A percentile compares a stretch with the other conserved stretches of the same genome.
Evolutionary conservation across 768 basidiomycete species (phyloP).

Genomic region (Mycena filopes): DNA sequence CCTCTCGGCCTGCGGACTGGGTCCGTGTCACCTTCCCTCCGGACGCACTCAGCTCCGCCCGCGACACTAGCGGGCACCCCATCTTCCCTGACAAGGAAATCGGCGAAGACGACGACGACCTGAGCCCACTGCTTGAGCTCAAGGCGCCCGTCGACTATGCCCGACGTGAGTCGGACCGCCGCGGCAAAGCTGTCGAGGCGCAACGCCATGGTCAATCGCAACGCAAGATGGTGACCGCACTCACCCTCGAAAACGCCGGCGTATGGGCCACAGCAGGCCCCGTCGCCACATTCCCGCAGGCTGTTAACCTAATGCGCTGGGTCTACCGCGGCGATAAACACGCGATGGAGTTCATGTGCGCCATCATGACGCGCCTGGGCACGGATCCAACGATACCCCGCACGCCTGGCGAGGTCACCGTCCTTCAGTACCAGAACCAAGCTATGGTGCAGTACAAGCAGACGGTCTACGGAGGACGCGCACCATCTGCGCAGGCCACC

Average conservation of each 20-base stretch:
- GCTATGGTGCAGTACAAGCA: neutral
- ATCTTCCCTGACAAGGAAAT: neutral
- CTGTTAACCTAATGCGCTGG: neutral
- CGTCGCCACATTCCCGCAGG: neutral
- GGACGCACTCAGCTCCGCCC: neutral
- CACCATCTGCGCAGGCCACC: no score
- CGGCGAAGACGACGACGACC: neutral
- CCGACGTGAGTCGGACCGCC: neutral
- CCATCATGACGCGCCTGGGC: neutral
- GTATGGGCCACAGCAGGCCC: neutral
- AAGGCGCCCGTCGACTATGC: neutral
- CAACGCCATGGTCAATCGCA: neutral
- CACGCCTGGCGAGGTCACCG: neutral
- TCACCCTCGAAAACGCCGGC: neutral
- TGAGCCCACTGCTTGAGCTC: neutral
- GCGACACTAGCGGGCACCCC: neutral
- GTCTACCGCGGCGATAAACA: constrained; percentile 17
- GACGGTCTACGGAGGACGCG: neutral
- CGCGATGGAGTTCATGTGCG: neutral
- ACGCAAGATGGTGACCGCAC: neutral
- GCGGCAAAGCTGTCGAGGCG: neutral
- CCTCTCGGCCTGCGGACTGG: no score
- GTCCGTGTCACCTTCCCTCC: constrained; percentile 36
- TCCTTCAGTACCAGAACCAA: neutral
- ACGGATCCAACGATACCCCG: neutral